Conservation (phyloP, 805 yeast genomes). For the Sporopachydermia lactativora region DNA sequence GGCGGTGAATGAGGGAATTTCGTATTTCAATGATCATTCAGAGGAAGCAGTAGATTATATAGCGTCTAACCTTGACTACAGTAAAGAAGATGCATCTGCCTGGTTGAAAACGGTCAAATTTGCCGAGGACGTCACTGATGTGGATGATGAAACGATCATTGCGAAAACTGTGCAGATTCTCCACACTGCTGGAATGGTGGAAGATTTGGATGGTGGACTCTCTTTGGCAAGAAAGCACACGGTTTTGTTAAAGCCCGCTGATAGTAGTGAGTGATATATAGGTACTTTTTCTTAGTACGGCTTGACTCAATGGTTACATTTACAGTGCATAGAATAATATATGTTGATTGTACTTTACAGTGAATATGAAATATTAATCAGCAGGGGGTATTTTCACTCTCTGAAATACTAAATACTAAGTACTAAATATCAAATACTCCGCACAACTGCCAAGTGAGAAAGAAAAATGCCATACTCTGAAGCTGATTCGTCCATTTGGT, state of each 20-base stretch:
- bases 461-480: too few relatives aligned
- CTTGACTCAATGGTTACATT: too few relatives aligned
- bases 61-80: slow-evolving; percentile 54
- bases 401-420: too few relatives aligned
- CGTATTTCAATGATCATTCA: slow-evolving; percentile 41
- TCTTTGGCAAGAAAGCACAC: neutral
- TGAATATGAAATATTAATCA: too few relatives aligned
- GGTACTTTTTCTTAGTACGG: too few relatives aligned
- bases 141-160: slow-evolving; percentile 35
- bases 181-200: slow-evolving; percentile 45
- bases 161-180: slow-evolving; percentile 43
- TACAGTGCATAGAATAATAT: too few relatives aligned
- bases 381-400: too few relatives aligned
- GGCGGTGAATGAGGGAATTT: slow-evolving; percentile 54
- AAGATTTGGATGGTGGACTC: slow-evolving; percentile 1
- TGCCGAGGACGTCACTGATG: slow-evolving; percentile 29
- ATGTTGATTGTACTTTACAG: too few relatives aligned
- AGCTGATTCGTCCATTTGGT: too few relatives aligned
- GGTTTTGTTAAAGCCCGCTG: neutral
- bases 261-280: too few relatives aligned
- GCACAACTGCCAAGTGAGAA: too few relatives aligned
- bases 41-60: slow-evolving; percentile 60
- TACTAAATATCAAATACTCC: too few relatives aligned
- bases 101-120: slow-evolving; percentile 77
- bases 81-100: slow-evolving; percentile 59